These are phyloP conservation scores for Raphanus hybrid DNA, from an alignment of 441 rosid species.

Conservation along the genomic window DNA sequence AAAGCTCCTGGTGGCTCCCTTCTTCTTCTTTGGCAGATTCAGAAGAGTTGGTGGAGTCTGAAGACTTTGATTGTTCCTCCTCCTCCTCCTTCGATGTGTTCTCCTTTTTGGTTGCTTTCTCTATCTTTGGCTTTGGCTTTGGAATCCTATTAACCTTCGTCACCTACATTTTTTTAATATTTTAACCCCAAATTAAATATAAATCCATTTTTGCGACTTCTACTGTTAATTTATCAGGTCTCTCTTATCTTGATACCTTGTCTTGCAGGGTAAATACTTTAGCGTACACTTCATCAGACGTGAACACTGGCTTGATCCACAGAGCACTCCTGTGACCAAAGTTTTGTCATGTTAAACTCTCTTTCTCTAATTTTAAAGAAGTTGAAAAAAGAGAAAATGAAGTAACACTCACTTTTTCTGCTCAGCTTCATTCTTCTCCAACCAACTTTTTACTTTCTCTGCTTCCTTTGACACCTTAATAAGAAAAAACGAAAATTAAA, in stretches of 20 bases:
- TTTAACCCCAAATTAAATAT: not conserved
- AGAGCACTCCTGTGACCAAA: slow-evolving; percentile 57
- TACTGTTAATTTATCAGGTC: not conserved
- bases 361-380: not conserved
- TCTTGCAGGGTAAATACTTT: slow-evolving; percentile 75
- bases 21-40: slow-evolving; percentile 46
- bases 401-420: slow-evolving; percentile 67
- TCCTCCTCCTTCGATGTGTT: slow-evolving; percentile 45
- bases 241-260: slow-evolving; percentile 55
- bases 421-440: slow-evolving; percentile 81
- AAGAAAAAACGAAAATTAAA: not conserved
- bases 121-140: slow-evolving; percentile 87
- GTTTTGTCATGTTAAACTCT: slow-evolving; percentile 14
- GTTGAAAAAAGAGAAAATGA: not conserved
- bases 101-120: slow-evolving; percentile 69
- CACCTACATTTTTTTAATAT: slow-evolving; percentile 48
- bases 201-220: not conserved
- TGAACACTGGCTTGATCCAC: slow-evolving; percentile 68
- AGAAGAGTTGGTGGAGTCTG: slow-evolving; percentile 48
- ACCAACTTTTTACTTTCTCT: slow-evolving; percentile 79
- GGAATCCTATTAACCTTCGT: slow-evolving; percentile 68
- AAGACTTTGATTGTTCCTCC: slow-evolving; percentile 42
- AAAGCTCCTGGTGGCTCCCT: slow-evolving; percentile 69
- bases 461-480: slow-evolving; percentile 63
- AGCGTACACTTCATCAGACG: slow-evolving; percentile 75